Evolutionary conservation across 2,329 filamentous ascomycete species (phyloP).

Genomic region (Spiromastix sp.): DNA sequence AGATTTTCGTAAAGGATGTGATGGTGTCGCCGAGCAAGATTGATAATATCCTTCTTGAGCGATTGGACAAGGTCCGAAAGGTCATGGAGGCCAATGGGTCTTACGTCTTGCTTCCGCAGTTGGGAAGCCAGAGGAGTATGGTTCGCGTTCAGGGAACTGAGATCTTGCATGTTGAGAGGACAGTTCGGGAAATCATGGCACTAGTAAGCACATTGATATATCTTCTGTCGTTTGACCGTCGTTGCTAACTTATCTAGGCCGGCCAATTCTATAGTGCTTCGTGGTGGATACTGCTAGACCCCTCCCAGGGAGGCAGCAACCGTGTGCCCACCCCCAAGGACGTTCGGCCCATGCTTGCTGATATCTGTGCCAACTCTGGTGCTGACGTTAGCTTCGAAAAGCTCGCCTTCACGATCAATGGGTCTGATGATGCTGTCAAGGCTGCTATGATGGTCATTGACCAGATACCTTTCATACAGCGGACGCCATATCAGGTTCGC

Average conservation of each 20-base stretch:
- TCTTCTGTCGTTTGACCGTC: not conserved
- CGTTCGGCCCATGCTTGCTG: slow-evolving; percentile 79
- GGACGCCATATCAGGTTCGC: slow-evolving; percentile 81
- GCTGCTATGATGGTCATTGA: slow-evolving; percentile 89
- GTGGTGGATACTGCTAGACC: slow-evolving; percentile 79
- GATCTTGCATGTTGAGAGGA: slow-evolving; percentile 87
- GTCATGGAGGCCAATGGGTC: slow-evolving; percentile 96
- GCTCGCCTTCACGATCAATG: slow-evolving; percentile 84
- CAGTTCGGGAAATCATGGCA: slow-evolving; percentile 90
- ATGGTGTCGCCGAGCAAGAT: slow-evolving; percentile 85
- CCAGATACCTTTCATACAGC: slow-evolving; percentile 78
- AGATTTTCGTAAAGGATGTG: slow-evolving; percentile 85
- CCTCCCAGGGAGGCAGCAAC: slow-evolving; percentile 45
- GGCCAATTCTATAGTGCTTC: slow-evolving; percentile 96
- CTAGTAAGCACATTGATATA: slow-evolving; percentile 48
- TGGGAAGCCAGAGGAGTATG: slow-evolving; percentile 74
- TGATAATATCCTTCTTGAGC: slow-evolving; percentile 81
- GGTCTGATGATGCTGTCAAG: slow-evolving; percentile 93
- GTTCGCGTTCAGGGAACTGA: slow-evolving; percentile 89
- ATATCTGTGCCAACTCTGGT: slow-evolving; percentile 93
- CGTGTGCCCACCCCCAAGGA: slow-evolving; percentile 56
- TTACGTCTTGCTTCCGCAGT: slow-evolving; percentile 80
- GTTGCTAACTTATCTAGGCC: slow-evolving; percentile 45
- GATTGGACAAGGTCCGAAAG: slow-evolving; percentile 92
- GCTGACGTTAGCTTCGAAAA: slow-evolving; percentile 94